Base-by-base conservation (phyloP, 164 flowering plant species). In the Cinnamomum chago region DNA sequence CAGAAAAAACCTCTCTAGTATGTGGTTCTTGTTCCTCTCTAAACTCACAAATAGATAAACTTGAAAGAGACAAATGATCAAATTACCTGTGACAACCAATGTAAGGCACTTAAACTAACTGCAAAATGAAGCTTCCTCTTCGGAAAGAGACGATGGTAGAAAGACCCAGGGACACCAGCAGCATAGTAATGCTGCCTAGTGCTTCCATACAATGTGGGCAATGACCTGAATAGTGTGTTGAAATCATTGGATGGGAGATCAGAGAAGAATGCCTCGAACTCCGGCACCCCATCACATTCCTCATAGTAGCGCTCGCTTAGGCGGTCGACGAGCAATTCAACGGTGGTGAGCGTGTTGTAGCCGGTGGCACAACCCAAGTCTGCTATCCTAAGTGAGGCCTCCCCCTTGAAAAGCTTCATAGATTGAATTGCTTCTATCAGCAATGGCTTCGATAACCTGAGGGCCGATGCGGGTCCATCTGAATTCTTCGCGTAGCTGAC, bases 291-390 rank as follows among this genome's bases (percentile, higher is more conserved):
- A 28, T 52, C 70, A 58, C 72, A 78, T 24, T 66, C 64, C 1
- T 25, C 20, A 22, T 23, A 24, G 35, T 72, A 80, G 20, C 81
- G 70, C 6, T 28, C 35, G 50, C 76, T 80, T 71, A 82, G 67
- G 70, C 24, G 71, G 7, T 81, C 79, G 2, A 82, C 83, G 3
- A 84, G 74, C 62, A 81, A 70, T n/a, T 84, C 83, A 0, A 84
- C 64, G 5, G 86, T 82, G 62, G 83, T 81, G 65, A 84, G 71
- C 15, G 86, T 84, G 75, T 84, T 84, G 83, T 78, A 79, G 25
- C 86, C 86, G 1, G 86, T 84, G 13, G 86, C 86, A 47, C 86
- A 84, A n/a, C 86, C 86, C 73, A 84, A 73, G 79, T 84, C 86
- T 10, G 86, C 86, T 47, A 84, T 73, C 47, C 82, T 82, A 20